phyloP scores from a whole-genome alignment of 148 eudicot genomes.

The Cornus florida region DNA sequence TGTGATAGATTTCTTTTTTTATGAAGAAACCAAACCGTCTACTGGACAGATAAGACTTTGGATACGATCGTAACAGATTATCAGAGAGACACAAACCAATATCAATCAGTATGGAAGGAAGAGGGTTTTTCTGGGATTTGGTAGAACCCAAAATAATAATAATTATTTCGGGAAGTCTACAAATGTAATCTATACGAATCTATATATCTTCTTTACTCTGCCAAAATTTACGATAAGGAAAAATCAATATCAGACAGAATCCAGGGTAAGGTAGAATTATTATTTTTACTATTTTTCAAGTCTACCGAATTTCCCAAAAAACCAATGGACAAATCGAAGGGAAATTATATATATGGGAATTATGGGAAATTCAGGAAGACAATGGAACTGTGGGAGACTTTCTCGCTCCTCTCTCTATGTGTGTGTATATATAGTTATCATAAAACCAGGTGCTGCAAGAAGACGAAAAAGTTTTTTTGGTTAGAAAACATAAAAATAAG shows the following conservation, averaged over 20 bases:
- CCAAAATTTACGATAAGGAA: neutral
- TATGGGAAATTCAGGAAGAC: slow-evolving; percentile 10
- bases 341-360: neutral
- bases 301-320: slow-evolving; percentile 1
- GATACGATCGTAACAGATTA: slow-evolving; percentile 12
- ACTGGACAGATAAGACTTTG: slow-evolving; percentile 4
- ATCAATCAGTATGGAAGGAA: neutral
- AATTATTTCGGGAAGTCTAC: neutral
- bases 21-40: slow-evolving; percentile 9
- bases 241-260: neutral
- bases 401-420: slow-evolving; percentile 6
- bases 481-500: neutral
- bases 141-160: neutral
- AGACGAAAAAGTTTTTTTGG: neutral
- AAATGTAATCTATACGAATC: neutral
- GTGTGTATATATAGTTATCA: slow-evolving; percentile 13
- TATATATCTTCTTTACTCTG: neutral
- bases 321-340: neutral
- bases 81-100: neutral
- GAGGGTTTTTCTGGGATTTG: neutral
- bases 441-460: slow-evolving; percentile 17
- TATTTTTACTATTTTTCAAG: neutral
- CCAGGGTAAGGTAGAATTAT: neutral
- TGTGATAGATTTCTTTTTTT: neutral
- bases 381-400: slow-evolving; percentile 13